These are phyloP conservation scores for Stagonosporopsis rhizophila DNA, from an alignment of 2,329 filamentous ascomycete species.

Conservation along the genomic window DNA sequence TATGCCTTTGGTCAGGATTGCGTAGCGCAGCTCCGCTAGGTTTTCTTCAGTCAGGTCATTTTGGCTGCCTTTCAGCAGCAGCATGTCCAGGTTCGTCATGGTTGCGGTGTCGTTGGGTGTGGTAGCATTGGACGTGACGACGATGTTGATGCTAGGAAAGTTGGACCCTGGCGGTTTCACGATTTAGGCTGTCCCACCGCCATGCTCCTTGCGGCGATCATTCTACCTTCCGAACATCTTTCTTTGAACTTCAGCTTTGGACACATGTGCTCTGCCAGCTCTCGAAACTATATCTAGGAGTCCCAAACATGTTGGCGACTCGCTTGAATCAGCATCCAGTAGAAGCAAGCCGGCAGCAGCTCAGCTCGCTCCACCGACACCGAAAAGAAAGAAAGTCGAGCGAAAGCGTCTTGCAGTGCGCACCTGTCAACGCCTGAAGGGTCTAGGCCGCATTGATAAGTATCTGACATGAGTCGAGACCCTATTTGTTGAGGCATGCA, in stretches of 20 bases:
- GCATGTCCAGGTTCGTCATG: constrained; percentile 67
- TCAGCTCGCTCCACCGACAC: background rate
- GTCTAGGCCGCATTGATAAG: constrained; percentile 1
- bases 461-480: background rate
- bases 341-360: background rate
- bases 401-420: constrained; percentile 2
- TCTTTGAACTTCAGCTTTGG: background rate
- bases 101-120: constrained; percentile 21
- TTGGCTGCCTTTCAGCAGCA: constrained; percentile 81
- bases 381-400: constrained; percentile 6
- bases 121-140: constrained; percentile 2
- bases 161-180: constrained; percentile 13
- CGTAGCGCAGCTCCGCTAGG: constrained; percentile 74
- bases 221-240: background rate
- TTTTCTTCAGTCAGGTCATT: constrained; percentile 72
- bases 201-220: background rate
- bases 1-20: constrained; percentile 77
- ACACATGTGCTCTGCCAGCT: background rate
- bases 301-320: background rate
- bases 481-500: background rate
- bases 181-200: background rate
- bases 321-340: background rate
- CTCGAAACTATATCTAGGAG: background rate
- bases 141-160: constrained; percentile 6
- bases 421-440: background rate